Base-by-base conservation (phyloP, 305 asterid genomes). In the Fraxinus velutina region DNA sequence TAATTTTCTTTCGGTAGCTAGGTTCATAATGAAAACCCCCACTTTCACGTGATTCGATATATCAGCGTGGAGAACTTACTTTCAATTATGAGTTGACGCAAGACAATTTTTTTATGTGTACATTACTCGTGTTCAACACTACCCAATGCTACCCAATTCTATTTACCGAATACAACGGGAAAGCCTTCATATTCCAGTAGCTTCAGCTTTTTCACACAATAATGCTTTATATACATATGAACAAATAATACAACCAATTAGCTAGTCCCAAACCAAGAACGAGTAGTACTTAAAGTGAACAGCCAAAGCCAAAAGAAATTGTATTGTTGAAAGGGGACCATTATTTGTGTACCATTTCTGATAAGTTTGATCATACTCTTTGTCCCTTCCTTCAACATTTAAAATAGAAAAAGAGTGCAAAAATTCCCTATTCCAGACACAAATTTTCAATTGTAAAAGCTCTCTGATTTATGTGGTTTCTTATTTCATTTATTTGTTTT, bases 311-410 rank as follows among this genome's bases (percentile, higher is more conserved):
- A 85, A 88, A 83, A 79, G 71, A 73, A 83, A 81, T 86, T 90
- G 92, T 86, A 79, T 83, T 88, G 91, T 77, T 85, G 80, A 78
- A 3, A 82, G 88, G 88, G 93, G 96, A 86, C 92, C 93, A 85
- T 78, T 50, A 57, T 10, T 47, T 70, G 71, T 22, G 42, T 78
- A 55, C 78, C 34, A 84, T 84, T 82, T 76, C 84, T 84, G 78
- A 80, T 78, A 17, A 70, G 78, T 70, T 84, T 80, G 83, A 84
- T 81, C 37, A 85, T 79, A 83, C 79, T 70, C 79, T 78, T 75
- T 88, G 89, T 91, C 88, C 83, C 80, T 76, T 87, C 82, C 83
- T 86, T 84, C 79, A 86, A 86, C 85, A 78, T 86, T 84, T 74
- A 21, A 13, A 21, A 19, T 70, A 76, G 82, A 74, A 74, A 82